Evolutionary conservation across 2,329 filamentous ascomycete species (phyloP).

Genomic region (Phialemoniopsis sp.): DNA sequence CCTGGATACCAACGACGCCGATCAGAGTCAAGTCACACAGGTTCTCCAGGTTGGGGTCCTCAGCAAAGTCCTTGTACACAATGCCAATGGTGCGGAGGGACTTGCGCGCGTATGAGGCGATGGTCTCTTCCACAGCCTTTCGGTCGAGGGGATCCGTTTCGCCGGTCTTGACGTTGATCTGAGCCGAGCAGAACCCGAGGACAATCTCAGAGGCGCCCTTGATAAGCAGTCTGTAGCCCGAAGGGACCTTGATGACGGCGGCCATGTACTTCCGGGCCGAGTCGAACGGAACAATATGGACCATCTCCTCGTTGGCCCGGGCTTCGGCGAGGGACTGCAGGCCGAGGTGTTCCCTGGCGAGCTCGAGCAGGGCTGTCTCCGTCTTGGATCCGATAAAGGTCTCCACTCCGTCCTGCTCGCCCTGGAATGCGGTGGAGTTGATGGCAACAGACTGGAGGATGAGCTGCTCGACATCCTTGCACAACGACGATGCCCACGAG

Average conservation of each 20-base stretch:
- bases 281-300: conserved; percentile 34
- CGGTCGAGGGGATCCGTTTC: conserved; percentile 41
- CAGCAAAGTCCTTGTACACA: conserved; percentile 69
- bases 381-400: conserved; percentile 53
- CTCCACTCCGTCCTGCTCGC: conserved; percentile 36
- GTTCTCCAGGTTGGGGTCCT: conserved; percentile 55
- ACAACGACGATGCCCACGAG: conserved; percentile 22
- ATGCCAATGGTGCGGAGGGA: conserved; percentile 76
- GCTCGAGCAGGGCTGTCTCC: conserved; percentile 47
- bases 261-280: conserved; percentile 62
- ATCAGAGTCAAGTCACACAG: conserved; percentile 66
- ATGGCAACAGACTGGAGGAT: conserved; percentile 42
- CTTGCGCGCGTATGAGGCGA: conserved; percentile 51
- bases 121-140: conserved; percentile 45
- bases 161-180: conserved; percentile 36
- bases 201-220: conserved; percentile 50
- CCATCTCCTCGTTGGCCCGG: conserved; percentile 38
- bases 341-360: conserved; percentile 45
- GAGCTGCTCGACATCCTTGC: conserved; percentile 21
- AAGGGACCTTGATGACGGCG: conserved; percentile 49
- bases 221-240: conserved; percentile 50
- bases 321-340: conserved; percentile 40
- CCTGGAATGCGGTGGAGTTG: conserved; percentile 56
- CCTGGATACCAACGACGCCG: conserved; percentile 67
- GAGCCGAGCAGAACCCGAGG: conserved; percentile 34